phyloP scores from a whole-genome alignment of 805 yeast species.

The Kodamaea sagamina region DNA sequence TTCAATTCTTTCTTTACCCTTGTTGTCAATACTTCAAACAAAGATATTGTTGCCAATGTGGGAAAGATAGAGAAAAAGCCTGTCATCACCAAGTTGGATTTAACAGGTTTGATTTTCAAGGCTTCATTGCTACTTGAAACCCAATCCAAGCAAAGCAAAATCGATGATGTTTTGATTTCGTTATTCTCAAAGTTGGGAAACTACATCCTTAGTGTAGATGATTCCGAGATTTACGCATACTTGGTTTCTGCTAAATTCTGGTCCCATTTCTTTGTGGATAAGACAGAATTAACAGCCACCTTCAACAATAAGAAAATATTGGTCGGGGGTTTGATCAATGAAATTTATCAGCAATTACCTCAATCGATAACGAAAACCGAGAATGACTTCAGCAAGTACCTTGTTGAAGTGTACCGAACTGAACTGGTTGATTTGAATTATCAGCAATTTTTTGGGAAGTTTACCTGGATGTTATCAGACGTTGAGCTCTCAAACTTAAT shows the following conservation, averaged over 20 bases:
- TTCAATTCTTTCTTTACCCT: conserved; percentile 16
- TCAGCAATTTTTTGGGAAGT: conserved; percentile 22
- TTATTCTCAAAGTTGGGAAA: conserved; percentile 50
- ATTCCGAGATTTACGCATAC: conserved; percentile 18
- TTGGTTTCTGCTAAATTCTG: conserved; percentile 30
- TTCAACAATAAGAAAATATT: conserved; percentile 14
- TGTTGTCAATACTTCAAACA: conserved; percentile 15
- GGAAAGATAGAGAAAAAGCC: conserved; percentile 25
- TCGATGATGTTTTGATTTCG: conserved; percentile 23
- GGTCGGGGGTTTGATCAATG: conserved; percentile 28
- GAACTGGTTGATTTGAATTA: conserved; percentile 9
- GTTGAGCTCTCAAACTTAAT: conserved; percentile 21
- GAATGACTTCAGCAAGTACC: conserved; percentile 16
- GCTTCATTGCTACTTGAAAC: conserved; percentile 32
- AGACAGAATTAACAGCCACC: conserved; percentile 17
- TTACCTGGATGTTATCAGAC: conserved; percentile 29
- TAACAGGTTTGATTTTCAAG: conserved; percentile 47
- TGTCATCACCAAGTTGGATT: conserved; percentile 50
- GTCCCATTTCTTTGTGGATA: conserved; percentile 20
- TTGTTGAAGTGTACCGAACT: conserved; percentile 14
- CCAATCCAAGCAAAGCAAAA: conserved; percentile 19
- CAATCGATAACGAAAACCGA: background rate
- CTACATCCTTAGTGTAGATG: conserved; percentile 21
- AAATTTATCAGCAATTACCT: conserved; percentile 36
- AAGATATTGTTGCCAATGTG: conserved; percentile 7